Evolutionary conservation across 306 rosid species (phyloP).

Genomic region (Castanea mollissima): DNA sequence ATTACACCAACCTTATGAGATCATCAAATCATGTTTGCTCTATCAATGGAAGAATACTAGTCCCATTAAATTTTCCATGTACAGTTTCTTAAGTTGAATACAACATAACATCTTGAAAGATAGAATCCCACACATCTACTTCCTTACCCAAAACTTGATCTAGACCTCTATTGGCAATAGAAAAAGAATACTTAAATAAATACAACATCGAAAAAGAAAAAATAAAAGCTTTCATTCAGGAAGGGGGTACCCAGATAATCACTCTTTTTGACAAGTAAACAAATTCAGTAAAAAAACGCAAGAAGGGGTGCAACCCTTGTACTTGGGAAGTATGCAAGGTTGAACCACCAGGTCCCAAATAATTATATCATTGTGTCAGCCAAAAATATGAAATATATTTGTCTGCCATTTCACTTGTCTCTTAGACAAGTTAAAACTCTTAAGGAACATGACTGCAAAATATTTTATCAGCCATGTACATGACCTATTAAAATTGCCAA

Average conservation of each 20-base stretch:
- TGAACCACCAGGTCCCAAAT: not conserved
- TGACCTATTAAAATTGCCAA: not conserved
- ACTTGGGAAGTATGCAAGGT: too few relatives aligned
- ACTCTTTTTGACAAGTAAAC: too few relatives aligned
- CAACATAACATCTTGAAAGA: slow-evolving; percentile 1
- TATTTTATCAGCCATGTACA: not conserved
- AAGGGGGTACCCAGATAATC: not conserved
- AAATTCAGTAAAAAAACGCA: too few relatives aligned
- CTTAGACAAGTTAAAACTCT: not conserved
- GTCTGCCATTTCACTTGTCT: not conserved
- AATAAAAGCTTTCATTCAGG: not conserved
- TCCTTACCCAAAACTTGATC: slow-evolving; percentile 14
- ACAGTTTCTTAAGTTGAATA: not conserved
- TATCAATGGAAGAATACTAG: not conserved
- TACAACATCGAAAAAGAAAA: not conserved
- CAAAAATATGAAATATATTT: not conserved
- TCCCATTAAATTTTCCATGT: not conserved
- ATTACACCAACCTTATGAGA: not conserved
- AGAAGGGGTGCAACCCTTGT: too few relatives aligned
- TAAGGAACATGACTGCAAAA: not conserved
- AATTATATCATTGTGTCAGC: not conserved
- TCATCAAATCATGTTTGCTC: not conserved
- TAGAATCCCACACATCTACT: not conserved
- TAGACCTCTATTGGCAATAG: slow-evolving; percentile 5
- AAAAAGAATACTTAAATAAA: not conserved